phyloP scores from a whole-genome alignment of 2,329 filamentous ascomycete species.

The Akanthomyces lecanii region DNA sequence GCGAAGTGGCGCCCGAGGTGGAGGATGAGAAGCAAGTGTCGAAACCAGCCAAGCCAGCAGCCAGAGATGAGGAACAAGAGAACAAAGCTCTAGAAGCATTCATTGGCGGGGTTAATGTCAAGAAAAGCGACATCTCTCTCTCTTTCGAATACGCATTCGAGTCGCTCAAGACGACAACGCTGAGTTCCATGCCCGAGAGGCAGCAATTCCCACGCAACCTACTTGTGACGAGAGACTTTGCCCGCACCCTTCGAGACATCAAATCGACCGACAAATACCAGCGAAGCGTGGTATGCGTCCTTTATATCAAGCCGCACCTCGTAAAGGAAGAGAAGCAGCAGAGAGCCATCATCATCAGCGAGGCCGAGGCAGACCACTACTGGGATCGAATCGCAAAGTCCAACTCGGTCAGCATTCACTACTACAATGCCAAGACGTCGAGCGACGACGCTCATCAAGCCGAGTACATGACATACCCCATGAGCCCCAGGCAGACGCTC shows the following conservation, averaged over 20 bases:
- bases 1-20: constrained; percentile 61
- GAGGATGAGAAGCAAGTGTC: constrained; percentile 57
- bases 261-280: not conserved
- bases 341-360: constrained; percentile 53
- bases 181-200: constrained; percentile 17
- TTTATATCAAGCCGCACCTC: not conserved
- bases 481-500: constrained; percentile 22
- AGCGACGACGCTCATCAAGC: not conserved
- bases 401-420: constrained; percentile 37
- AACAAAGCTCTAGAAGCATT: constrained; percentile 41
- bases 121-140: constrained; percentile 19
- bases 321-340: not conserved
- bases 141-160: constrained; percentile 43
- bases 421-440: constrained; percentile 36
- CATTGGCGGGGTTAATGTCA: constrained; percentile 29
- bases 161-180: constrained; percentile 38
- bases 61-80: constrained; percentile 36
- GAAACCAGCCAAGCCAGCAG: constrained; percentile 36
- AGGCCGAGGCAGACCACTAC: constrained; percentile 53
- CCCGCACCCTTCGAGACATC: not conserved
- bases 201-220: not conserved
- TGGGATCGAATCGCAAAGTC: constrained; percentile 33
- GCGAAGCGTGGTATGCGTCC: not conserved
- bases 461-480: not conserved
- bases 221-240: not conserved